Evolutionary conservation across 2,329 filamentous ascomycete genomes (phyloP), one percentile per base, ranked within the genome.

Genomic region (Sporothrix curviconia): DNA sequence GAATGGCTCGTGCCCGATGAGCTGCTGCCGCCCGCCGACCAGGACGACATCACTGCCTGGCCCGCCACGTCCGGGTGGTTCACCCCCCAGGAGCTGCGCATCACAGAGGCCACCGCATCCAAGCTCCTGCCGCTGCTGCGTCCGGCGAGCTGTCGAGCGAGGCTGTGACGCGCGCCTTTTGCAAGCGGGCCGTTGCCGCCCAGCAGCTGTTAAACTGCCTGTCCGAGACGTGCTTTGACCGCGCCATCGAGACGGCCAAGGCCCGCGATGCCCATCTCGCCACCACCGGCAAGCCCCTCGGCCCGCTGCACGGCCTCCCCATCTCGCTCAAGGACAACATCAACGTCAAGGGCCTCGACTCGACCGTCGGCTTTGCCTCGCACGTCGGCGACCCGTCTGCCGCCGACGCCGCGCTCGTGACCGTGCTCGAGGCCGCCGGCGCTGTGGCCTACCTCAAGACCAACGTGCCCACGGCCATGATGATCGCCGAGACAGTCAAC

Each of bases 301-400:
- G 87, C 0, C 85, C 86, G 2, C 75, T 90, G 1, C 86, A 90
- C 67, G 87, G 67, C 59, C 73, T 86, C 1, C 83, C 83, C 3
- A 69, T 86, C 30, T 83, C 84, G 0, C 76, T 90, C 47, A 90
- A 90, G 65, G 86, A 90, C 70, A 84, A 85, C 65, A 85, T 89
- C 73, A 79, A 87, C 58, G 71, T 87, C 14, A 67, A 69, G 2
- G 83, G 82, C 6, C 74, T 82, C 12, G 82, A 85, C 61, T 74
- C 81, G 22, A 84, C 82, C 0, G 76, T 86, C 1, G 86, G 86
- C 5, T 85, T 90, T 60, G 78, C 79, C 0, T 78, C 79, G 1
- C 77, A 86, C 57, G 81, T 85, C 3, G 77, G 78, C 39, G 74
- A 84, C 46, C 83, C 85, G 0, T 82, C 76, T 0, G 56, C 65